Percentiles rank a stretch among this genome's conserved stretches.
Conservation (phyloP, 2,329 filamentous ascomycete species). For the Dryadomyces quercus-mongolicae region DNA sequence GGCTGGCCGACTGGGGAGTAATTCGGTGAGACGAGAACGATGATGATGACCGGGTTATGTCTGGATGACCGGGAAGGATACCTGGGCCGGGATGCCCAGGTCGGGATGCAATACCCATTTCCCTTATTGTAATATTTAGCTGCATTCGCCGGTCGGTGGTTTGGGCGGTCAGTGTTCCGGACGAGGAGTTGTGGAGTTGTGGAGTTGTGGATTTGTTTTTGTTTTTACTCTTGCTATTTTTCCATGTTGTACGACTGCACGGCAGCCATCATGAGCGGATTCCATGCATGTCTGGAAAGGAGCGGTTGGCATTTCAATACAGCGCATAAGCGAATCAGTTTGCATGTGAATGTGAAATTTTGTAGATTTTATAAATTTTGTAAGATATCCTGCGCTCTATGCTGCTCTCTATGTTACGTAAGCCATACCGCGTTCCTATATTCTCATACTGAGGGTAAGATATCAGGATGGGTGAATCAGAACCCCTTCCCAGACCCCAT, state of each 20-base stretch:
- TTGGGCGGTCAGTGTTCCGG: not conserved
- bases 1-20: slow-evolving; percentile 68
- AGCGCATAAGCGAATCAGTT: too few relatives aligned
- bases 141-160: not conserved
- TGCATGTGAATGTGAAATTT: too few relatives aligned
- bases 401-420: too few relatives aligned
- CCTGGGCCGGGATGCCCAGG: too few relatives aligned
- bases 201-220: not conserved
- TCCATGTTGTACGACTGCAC: not conserved
- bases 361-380: too few relatives aligned
- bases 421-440: too few relatives aligned
- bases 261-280: not conserved
- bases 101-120: not conserved
- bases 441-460: too few relatives aligned
- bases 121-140: not conserved
- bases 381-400: too few relatives aligned
- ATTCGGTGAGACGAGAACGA: slow-evolving; percentile 50
- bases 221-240: not conserved
- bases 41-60: too few relatives aligned
- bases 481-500: too few relatives aligned
- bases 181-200: not conserved
- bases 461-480: too few relatives aligned
- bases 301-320: not conserved
- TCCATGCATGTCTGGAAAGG: not conserved
- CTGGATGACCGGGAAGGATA: too few relatives aligned